Evolutionary conservation across 1,284 basidiomycete genomes (phyloP).

Genomic region (Caloboletus inedulis): DNA sequence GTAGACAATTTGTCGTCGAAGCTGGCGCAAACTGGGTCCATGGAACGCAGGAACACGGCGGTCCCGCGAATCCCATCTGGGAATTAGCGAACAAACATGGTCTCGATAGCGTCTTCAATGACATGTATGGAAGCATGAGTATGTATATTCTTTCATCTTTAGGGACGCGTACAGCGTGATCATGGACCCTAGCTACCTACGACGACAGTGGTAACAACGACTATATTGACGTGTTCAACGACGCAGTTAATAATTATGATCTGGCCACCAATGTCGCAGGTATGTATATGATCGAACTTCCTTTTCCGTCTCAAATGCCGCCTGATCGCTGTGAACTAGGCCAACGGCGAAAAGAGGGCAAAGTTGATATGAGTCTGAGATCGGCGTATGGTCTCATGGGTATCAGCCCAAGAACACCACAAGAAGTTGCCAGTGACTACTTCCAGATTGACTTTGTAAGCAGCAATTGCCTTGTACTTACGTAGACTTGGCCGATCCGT

Average conservation of each 20-base stretch:
- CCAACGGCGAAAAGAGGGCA: constrained; percentile 4
- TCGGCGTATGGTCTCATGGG: constrained; percentile 14
- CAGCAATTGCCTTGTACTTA: neutral
- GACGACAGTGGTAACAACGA: constrained; percentile 11
- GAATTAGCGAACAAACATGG: constrained; percentile 55
- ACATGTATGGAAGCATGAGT: constrained; percentile 48
- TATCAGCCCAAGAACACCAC: constrained; percentile 7
- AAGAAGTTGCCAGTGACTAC: constrained; percentile 11
- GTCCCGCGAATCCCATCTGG: constrained; percentile 58
- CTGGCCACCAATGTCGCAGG: constrained; percentile 9
- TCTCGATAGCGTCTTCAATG: constrained; percentile 46
- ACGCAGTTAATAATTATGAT: constrained; percentile 1
- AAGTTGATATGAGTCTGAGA: constrained; percentile 13
- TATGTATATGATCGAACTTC: neutral
- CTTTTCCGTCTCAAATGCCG: neutral
- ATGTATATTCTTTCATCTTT: neutral
- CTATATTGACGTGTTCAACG: constrained; percentile 15
- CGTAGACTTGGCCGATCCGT: neutral
- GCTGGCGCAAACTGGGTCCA: constrained; percentile 70
- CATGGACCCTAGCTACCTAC: constrained; percentile 3
- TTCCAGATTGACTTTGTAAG: constrained; percentile 14
- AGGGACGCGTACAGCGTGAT: neutral
- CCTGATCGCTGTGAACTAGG: neutral
- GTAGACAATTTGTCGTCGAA: constrained; percentile 47
- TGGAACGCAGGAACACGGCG: constrained; percentile 51